Conservation (phyloP, 176 grass and related monocot genomes). For the Paspalum notatum region DNA sequence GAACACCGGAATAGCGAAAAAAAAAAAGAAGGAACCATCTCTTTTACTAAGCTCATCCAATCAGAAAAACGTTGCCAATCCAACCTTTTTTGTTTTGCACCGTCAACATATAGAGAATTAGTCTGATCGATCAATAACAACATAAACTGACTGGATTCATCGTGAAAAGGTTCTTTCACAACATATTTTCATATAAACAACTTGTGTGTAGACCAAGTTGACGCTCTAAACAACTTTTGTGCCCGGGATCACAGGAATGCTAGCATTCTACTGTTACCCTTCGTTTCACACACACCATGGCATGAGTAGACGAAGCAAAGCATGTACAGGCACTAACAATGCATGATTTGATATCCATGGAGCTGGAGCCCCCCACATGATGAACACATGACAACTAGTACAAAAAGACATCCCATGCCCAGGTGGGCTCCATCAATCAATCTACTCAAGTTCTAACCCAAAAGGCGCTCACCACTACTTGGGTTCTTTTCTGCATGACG, state of each 20-base stretch:
- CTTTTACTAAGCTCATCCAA: no score
- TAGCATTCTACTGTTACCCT: not conserved
- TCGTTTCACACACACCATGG: not conserved
- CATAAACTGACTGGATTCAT: no score
- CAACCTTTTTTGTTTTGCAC: no score
- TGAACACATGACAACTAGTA: not conserved
- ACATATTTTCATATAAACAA: no score
- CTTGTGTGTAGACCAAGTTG: no score
- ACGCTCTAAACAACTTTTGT: no score
- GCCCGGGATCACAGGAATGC: not conserved
- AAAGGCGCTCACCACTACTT: slow-evolving; percentile 1
- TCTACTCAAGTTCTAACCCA: not conserved
- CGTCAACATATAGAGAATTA: no score
- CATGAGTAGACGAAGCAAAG: not conserved
- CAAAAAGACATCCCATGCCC: not conserved
- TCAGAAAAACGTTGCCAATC: no score
- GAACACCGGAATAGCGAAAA: not conserved
- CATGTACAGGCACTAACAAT: not conserved
- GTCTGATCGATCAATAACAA: no score
- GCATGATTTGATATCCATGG: slow-evolving; percentile 11
- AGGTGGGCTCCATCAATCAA: slow-evolving; percentile 7
- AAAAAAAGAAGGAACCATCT: not conserved
- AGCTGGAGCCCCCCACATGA: slow-evolving; percentile 12
- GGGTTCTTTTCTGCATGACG: slow-evolving; percentile 3
- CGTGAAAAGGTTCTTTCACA: no score